Evolutionary conservation across 2,329 filamentous ascomycete genomes (phyloP), one percentile per base, ranked within the genome.

Genomic region (Fusarium sublunatum): DNA sequence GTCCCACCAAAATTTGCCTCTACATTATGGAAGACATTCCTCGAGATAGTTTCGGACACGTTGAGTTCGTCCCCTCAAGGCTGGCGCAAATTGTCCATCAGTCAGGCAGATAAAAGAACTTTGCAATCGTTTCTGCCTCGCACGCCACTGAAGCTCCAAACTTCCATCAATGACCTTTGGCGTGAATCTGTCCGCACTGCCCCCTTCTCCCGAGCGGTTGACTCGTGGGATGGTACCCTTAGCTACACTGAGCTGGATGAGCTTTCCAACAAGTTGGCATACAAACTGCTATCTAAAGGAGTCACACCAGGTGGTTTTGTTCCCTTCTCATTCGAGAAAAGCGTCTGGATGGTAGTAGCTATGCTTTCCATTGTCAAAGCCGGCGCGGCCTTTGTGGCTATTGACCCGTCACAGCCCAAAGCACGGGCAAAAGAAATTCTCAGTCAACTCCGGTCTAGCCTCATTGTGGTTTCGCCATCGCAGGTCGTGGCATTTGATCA

Each of bases 241-340:
- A 46, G 29, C 6, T 46, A 46, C 43, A 46, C 24, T 7, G 43
- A 46, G 22, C 31, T 46, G 22, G 43, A 46, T 26, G 31, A 46
- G 2, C 19, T 22, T 5, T 28, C 43, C 0, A 22, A 46, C 29
- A 34, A 46, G 43, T 22, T 46, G 24, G 22, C 43, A 35, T 10
- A 34, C 9, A 12, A 35, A 22, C 31, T 46, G 25, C 22, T 46
- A 10, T 35, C 43, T 25, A 46, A 46, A 22, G 43, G 42, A 13
- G 43, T 46, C 43, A 46, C 29, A 26, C 32, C 22, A 1, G 29
- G 43, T 6, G 43, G 34, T 0, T 46, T 46, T 26, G 43, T 46
- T 13, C 43, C 43, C 34, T 46, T 46, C 4, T 46, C 43, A 46
- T 46, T 46, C 10, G 43, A 46, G 22, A 46, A 46, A 10, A 46